phyloP scores from a whole-genome alignment of 352 stramenopile species.

The Pythium oligandrum region DNA sequence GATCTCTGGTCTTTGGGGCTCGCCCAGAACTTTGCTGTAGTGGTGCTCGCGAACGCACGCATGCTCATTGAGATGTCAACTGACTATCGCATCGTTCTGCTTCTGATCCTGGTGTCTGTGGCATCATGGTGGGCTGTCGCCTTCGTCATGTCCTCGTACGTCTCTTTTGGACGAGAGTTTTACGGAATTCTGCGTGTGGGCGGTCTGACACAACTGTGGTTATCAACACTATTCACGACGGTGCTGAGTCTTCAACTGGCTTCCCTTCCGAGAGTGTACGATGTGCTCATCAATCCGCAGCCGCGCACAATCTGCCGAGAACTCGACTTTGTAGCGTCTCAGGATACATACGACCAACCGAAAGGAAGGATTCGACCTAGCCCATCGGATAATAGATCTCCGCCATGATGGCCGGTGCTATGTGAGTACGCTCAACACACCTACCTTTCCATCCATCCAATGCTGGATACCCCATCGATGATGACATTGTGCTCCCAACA shows the following conservation, averaged over 20 bases:
- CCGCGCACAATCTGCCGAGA: slow-evolving; percentile 47
- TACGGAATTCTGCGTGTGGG: slow-evolving; percentile 49
- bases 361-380: slow-evolving; percentile 5
- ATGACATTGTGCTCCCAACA: too few relatives aligned
- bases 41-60: slow-evolving; percentile 47
- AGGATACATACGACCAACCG: background rate
- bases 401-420: too few relatives aligned
- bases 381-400: background rate
- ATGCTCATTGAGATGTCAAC: slow-evolving; percentile 45
- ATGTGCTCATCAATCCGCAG: slow-evolving; percentile 30
- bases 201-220: slow-evolving; percentile 30
- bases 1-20: slow-evolving; percentile 64
- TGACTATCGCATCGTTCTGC: slow-evolving; percentile 17
- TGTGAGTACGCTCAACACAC: too few relatives aligned
- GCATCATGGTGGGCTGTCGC: slow-evolving; percentile 46
- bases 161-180: slow-evolving; percentile 57
- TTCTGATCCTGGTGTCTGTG: slow-evolving; percentile 33
- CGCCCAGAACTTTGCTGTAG: slow-evolving; percentile 57
- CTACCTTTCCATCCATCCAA: too few relatives aligned
- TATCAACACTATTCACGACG: slow-evolving; percentile 30
- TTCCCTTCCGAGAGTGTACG: slow-evolving; percentile 26
- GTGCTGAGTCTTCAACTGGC: slow-evolving; percentile 24
- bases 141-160: slow-evolving; percentile 38
- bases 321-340: slow-evolving; percentile 24
- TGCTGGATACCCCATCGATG: too few relatives aligned